Evolutionary conservation across 495 filamentous ascomycete genomes (phyloP), one percentile per base, ranked within the genome.

Genomic region (Hypomontagnella monticulosa): DNA sequence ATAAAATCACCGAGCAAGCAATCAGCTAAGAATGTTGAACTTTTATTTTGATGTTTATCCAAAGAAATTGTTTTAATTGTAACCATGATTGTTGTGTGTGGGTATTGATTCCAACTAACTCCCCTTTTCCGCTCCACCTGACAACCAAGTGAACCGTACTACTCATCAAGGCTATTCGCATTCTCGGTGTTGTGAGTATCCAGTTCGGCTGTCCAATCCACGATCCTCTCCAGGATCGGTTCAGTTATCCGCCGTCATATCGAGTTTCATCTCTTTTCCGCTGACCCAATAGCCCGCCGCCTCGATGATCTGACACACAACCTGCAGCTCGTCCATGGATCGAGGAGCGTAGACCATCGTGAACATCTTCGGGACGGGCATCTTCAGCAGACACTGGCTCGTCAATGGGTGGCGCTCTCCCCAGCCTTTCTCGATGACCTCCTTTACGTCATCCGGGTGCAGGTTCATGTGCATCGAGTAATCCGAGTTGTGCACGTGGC

Each of bases 391-490:
- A 67, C 73, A 74, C 38, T 76, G 85, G 60, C 87, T 87, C 2
- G 91, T 87, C 61, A 96, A 81, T 1, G 91, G 91, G 75, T 96
- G 92, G n/a, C 92, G 81, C 75, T 97, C 85, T n/a, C 90, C 93
- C 92, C 92, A 96, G 15, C 92, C 90, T 41, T 85, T 86, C 58
- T 93, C 87, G 33, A 97, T 78, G 15, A 97, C 81, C 65, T 88
- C 82, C 71, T 82, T 87, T 42, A 89, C 91, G 75, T 97, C 93
- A 23, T 88, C 85, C 1, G 91, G 91, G 56, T 93, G 87, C 18
- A 97, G 77, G 11, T 85, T 86, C 66, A 93, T 70, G 75, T 97
- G 93, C 79, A 93, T 78, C 5, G 86, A 89, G 54, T 87, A 81
- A 58, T 97, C 93, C 43, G 81, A 83, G 6, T 83, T 80, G 73